Evolutionary conservation across 2,329 filamentous ascomycete genomes (phyloP), one percentile per base, ranked within the genome.

Genomic region (Intubia oerlemansii): DNA sequence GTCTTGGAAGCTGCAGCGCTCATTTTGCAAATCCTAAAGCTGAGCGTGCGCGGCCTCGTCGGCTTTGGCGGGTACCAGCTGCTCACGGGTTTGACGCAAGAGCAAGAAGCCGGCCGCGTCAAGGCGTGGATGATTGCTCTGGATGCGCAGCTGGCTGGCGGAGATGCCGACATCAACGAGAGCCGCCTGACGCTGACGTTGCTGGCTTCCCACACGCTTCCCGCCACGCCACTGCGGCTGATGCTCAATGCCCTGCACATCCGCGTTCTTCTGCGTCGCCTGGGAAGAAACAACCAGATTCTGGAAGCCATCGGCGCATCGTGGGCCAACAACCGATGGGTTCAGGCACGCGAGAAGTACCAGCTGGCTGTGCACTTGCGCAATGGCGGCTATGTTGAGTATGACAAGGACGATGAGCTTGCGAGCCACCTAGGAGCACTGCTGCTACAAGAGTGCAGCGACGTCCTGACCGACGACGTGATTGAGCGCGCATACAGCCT

Each of bases 211-310:
- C 74, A 75, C 15, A 92, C 84, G 1, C 58, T 93, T 2, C 82
- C 84, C 9, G 70, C 80, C 34, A 88, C 79, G 1, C 81, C 85
- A 1, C 62, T 66, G 27, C 66, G 81, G 24, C 61, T 92, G 31
- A 92, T 93, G 79, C 64, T 92, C 32, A 90, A 91, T 49, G 79
- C 85, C 2, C 57, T 95, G 21, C 85, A 95, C 44, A 75, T 90
- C 34, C 77, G 82, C n/a, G 67, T 93, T 25, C 62, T 93, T 19
- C 60, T 91, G 22, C 91, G 80, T 78, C 74, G 81, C 39, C 44
- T 69, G 7, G 70, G 74, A 21, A n/a, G n/a, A n/a, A 66, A 72
- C 37, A 59, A 64, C 17, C 68, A 66, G 7, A 62, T 77, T 28
- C 63, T 72, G 34, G 73, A 84, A 38, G 54, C 67, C 12, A 51